Conservation (phyloP, 2,329 filamentous ascomycete species). For the Colletotrichum sp. region DNA sequence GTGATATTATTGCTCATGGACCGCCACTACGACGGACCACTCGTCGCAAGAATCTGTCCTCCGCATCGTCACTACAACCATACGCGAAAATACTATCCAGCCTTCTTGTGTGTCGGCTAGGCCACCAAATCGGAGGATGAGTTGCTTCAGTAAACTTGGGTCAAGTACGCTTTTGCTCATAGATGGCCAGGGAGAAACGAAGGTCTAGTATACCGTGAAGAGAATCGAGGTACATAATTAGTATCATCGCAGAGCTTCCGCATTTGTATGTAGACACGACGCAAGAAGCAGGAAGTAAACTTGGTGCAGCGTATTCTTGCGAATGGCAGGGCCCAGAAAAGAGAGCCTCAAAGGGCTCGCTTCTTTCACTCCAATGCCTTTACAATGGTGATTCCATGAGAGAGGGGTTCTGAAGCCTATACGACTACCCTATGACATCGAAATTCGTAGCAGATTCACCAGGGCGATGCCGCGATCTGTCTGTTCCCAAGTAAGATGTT, state of each 20-base stretch:
- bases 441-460: background rate
- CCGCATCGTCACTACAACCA: rapidly evolving
- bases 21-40: no score
- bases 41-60: background rate
- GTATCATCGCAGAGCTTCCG: background rate
- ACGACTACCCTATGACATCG: rapidly evolving
- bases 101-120: background rate
- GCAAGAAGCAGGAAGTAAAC: background rate
- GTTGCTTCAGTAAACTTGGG: rapidly evolving
- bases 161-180: background rate
- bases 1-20: background rate
- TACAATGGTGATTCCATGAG: background rate
- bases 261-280: rapidly evolving
- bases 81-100: background rate
- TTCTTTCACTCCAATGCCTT: background rate
- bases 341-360: rapidly evolving
- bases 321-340: background rate
- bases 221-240: background rate
- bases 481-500: rapidly evolving
- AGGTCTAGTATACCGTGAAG: background rate
- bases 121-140: background rate
- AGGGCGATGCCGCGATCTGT: background rate
- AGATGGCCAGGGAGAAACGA: rapidly evolving
- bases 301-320: background rate
- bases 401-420: background rate